Evolutionary conservation across 2,329 filamentous ascomycete species (phyloP), one percentile per base, ranked within the genome.

Genomic region (Fusarium tupiense): DNA sequence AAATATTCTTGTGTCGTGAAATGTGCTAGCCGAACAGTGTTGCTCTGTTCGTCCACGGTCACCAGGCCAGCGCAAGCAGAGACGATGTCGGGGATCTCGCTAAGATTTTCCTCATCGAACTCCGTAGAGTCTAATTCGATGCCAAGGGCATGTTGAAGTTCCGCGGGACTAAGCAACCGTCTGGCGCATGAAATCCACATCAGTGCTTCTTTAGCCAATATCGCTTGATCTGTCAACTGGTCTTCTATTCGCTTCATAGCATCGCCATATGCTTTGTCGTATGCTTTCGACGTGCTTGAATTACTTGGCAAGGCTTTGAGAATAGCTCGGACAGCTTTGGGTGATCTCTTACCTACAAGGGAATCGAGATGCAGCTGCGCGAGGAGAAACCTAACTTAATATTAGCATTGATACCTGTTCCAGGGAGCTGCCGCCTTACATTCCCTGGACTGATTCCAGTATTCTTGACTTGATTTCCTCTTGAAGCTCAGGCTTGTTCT

Each of bases 1-100:
- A 88, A 82, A 71, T 85, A 88, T 44, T 86, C 81, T 49, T 86
- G 83, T 3, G 85, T 80, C 0, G 86, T 87, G 61, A 85, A 84
- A 69, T 88, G 85, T 7, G 86, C 83, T 0, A 87, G 69, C 7
- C 84, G 80, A 17, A 87, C 76, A 33, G 83, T 77, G 24, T 77
- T 54, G 54, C 79, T 86, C 49, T 83, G 71, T 50, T 82, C 64
- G 41, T 87, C 84, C 6, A 85, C 44, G 0, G 80, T 83, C 5
- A 87, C 81, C 16, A 88, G 60, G 2, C 85, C 85, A 38, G 80
- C 81, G 64, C 85, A 87, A 4, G 79, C 76, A 8, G 82, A 82
- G 1, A 85, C 64, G 4, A 86, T 65, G 4, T 82, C 76, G 11
- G 81, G 78, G 3, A 82, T 43, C 0, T 81, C 70, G 1, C 81